Evolutionary conservation across 176 grass and related monocot genomes (phyloP).

Genomic region (Miscanthus lutarioriparius): DNA sequence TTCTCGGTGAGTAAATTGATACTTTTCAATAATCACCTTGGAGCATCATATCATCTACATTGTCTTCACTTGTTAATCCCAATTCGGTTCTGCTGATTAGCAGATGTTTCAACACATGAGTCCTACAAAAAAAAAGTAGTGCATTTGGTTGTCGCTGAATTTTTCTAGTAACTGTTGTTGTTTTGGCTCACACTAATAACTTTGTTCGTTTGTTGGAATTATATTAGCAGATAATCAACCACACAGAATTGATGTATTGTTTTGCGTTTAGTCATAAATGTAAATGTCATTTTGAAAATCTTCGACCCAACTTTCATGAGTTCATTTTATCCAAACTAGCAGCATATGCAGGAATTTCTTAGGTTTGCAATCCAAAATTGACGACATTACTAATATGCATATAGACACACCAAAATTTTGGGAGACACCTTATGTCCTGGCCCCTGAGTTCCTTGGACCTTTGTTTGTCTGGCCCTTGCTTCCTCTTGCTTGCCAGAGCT

Average conservation of each 20-base stretch:
- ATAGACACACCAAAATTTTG: background rate
- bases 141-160: background rate
- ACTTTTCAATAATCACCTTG: background rate
- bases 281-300: background rate
- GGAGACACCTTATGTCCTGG: background rate
- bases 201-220: background rate
- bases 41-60: background rate
- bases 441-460: background rate
- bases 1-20: slow-evolving; percentile 63
- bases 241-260: background rate
- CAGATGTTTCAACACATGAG: background rate
- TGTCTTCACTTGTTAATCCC: background rate
- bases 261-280: background rate
- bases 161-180: background rate
- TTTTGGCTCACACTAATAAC: slow-evolving; percentile 4
- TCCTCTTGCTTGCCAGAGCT: background rate
- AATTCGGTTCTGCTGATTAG: background rate
- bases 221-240: background rate
- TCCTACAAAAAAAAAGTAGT: background rate
- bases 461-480: background rate
- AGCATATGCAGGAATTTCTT: background rate
- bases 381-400: background rate
- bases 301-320: background rate
- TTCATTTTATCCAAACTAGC: slow-evolving; percentile 19
- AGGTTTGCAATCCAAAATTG: background rate